Evolutionary conservation across 73 alveolate genomes (phyloP).

Genomic region (Breviolum minutum): DNA sequence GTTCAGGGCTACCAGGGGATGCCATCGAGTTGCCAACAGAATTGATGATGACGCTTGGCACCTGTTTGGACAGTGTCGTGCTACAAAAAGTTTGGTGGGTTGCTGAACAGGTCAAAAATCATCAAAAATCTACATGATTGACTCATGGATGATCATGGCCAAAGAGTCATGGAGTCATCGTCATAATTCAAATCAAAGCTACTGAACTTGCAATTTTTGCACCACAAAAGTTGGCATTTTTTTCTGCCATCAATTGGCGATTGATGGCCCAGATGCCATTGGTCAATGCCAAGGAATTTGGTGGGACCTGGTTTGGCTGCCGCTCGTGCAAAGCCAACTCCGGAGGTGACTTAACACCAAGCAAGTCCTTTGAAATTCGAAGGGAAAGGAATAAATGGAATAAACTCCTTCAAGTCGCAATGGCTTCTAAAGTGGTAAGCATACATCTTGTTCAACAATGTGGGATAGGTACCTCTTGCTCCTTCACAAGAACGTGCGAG

Average conservation of each 20-base stretch:
- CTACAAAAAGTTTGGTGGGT: not conserved
- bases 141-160: too few relatives aligned
- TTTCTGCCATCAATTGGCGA: not conserved
- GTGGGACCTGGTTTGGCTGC: constrained; percentile 92
- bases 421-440: not conserved
- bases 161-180: too few relatives aligned
- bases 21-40: constrained; percentile 91
- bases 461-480: constrained; percentile 42
- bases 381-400: not conserved
- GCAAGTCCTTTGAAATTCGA: not conserved
- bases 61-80: not conserved
- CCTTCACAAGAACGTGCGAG: constrained; percentile 89
- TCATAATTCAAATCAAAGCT: too few relatives aligned
- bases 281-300: constrained; percentile 34
- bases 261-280: not conserved
- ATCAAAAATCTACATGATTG: too few relatives aligned
- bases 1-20: constrained; percentile 3
- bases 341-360: not conserved
- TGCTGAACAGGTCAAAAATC: not conserved
- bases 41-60: constrained; percentile 49
- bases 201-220: not conserved
- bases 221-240: not conserved
- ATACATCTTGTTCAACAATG: not conserved
- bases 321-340: constrained; percentile 40
- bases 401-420: not conserved